phyloP scores from a whole-genome alignment of 257 asterid species.

The Verbascum thapsus region DNA sequence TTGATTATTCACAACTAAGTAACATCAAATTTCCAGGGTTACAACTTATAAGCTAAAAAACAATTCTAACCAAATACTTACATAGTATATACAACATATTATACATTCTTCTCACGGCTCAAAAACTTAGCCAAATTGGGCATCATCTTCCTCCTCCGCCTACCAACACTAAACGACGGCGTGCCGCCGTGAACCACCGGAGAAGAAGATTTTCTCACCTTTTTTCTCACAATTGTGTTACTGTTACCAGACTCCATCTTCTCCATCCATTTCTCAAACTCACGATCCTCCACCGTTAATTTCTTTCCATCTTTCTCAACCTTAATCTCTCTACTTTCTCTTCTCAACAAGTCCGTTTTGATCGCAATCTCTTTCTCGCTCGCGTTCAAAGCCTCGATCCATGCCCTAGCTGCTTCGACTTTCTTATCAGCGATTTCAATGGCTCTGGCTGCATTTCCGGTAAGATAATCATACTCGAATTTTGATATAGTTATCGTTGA shows the following conservation, averaged over 20 bases:
- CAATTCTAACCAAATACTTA: not conserved
- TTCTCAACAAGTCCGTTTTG: slow-evolving; percentile 34
- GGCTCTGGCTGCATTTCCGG: slow-evolving; percentile 48
- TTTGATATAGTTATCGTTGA: slow-evolving; percentile 50
- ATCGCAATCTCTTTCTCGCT: slow-evolving; percentile 49
- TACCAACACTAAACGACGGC: slow-evolving; percentile 38
- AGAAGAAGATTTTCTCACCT: slow-evolving; percentile 38
- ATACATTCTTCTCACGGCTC: slow-evolving; percentile 18
- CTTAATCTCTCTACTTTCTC: slow-evolving; percentile 35
- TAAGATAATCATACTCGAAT: slow-evolving; percentile 58
- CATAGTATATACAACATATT: slow-evolving; percentile 1
- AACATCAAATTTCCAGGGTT: no score
- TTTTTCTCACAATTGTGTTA: not conserved
- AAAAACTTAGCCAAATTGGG: slow-evolving; percentile 39
- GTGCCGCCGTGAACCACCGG: no score
- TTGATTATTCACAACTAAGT: no score
- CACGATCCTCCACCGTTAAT: slow-evolving; percentile 19
- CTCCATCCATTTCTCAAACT: slow-evolving; percentile 36
- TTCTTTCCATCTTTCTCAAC: slow-evolving; percentile 4
- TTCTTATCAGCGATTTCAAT: slow-evolving; percentile 58
- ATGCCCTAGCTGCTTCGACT: slow-evolving; percentile 62
- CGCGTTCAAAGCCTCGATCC: slow-evolving; percentile 60
- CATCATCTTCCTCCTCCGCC: slow-evolving; percentile 44
- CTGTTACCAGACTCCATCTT: slow-evolving; percentile 18
- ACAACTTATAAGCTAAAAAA: no score